Percentiles rank a stretch among this genome's conserved stretches.
Evolutionary conservation across 169 alveolate genomes (phyloP).

Genomic region (Cryptosporidium sp.): DNA sequence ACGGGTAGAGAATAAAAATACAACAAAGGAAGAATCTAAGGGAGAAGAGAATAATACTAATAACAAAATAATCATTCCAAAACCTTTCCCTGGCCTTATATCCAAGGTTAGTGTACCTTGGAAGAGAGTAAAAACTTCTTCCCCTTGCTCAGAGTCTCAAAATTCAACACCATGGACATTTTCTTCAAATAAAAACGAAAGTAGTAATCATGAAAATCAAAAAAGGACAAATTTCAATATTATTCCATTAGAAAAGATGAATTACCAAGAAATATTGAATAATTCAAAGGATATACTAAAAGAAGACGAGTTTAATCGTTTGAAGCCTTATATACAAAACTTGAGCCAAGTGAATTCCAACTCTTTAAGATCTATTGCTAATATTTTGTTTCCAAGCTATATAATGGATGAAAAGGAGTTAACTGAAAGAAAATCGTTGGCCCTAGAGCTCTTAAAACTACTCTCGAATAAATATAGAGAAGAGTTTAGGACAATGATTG

Average conservation of each 20-base stretch:
- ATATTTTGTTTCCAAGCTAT: slow-evolving; percentile 12
- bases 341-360: slow-evolving; percentile 16
- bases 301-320: slow-evolving; percentile 16
- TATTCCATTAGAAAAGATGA: not conserved
- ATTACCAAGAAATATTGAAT: slow-evolving; percentile 8
- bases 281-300: slow-evolving; percentile 7
- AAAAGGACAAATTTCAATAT: slow-evolving; percentile 8
- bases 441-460: slow-evolving; percentile 15
- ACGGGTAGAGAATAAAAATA: not conserved
- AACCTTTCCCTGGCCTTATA: not conserved
- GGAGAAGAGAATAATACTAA: not conserved
- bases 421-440: slow-evolving; percentile 18
- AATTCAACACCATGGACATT: not conserved
- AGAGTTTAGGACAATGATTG: slow-evolving; percentile 14
- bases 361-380: slow-evolving; percentile 8
- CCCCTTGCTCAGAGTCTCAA: not conserved
- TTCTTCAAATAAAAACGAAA: not conserved
- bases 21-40: not conserved
- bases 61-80: not conserved
- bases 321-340: slow-evolving; percentile 5
- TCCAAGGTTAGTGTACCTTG: slow-evolving; percentile 1
- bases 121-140: slow-evolving; percentile 4
- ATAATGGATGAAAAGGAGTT: not conserved
- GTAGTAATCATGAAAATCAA: slow-evolving; percentile 20
- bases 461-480: slow-evolving; percentile 16